Evolutionary conservation across 2,329 filamentous ascomycete species (phyloP).

Genomic region (Geosmithia flava): DNA sequence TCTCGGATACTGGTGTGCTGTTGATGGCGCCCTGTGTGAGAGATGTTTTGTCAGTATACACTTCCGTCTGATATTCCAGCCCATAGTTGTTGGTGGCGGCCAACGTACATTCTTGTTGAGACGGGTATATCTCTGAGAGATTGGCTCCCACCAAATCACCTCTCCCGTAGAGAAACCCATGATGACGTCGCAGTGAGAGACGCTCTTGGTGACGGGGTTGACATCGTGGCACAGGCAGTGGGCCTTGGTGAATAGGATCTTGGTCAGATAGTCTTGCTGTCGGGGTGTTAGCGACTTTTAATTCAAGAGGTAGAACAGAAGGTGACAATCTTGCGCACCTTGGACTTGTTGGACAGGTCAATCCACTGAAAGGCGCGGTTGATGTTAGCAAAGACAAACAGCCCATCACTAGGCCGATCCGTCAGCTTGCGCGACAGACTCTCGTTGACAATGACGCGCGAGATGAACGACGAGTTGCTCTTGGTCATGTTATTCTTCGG

Average conservation of each 20-base stretch:
- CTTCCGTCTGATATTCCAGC: not conserved
- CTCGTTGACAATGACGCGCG: conserved; percentile 88
- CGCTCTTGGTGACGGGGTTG: conserved; percentile 68
- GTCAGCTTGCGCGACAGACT: conserved; percentile 63
- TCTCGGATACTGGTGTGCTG: conserved; percentile 69
- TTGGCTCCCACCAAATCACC: conserved; percentile 97
- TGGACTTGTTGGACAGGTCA: conserved; percentile 65
- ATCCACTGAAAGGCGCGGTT: conserved; percentile 96
- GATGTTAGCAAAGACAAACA: conserved; percentile 90
- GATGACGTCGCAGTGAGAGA: conserved; percentile 75
- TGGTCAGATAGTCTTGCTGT: conserved; percentile 80
- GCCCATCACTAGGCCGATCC: conserved; percentile 65
- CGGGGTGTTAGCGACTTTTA: not conserved
- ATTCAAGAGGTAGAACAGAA: not conserved
- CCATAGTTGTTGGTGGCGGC: conserved; percentile 1
- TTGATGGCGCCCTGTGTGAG: conserved; percentile 67
- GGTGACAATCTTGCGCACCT: conserved; percentile 28
- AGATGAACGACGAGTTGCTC: conserved; percentile 97
- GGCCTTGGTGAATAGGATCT: conserved; percentile 93
- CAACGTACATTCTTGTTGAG: conserved; percentile 79
- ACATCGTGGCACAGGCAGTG: conserved; percentile 93
- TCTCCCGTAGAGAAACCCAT: conserved; percentile 96
- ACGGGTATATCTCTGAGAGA: conserved; percentile 88
- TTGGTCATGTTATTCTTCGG: conserved; percentile 98
- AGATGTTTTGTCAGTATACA: not conserved